A percentile compares a stretch with the other conserved stretches of the same genome.
phyloP scores from a whole-genome alignment of 139 green algal genomes.

The Chlorella sp. region DNA sequence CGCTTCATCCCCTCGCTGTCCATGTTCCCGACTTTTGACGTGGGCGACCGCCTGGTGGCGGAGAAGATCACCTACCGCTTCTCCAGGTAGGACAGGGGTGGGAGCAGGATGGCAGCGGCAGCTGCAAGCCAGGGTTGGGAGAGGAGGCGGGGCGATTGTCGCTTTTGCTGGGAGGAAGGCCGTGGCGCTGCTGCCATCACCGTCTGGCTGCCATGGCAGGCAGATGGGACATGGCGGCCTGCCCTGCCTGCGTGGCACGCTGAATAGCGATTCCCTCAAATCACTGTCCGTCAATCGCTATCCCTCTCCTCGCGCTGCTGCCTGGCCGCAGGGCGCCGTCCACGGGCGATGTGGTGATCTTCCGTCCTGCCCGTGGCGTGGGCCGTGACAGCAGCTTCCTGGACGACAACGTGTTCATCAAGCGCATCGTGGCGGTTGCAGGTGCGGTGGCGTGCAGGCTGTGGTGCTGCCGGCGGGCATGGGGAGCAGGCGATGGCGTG shows the following conservation, averaged over 20 bases:
- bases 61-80: slow-evolving; percentile 98
- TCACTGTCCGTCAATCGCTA: no score
- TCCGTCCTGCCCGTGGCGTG: slow-evolving; percentile 78
- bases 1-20: slow-evolving; percentile 98
- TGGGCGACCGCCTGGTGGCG: slow-evolving; percentile 95
- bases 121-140: neutral
- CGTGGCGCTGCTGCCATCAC: no score
- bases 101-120: neutral
- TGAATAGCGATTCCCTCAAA: no score
- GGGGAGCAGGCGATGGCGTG: no score
- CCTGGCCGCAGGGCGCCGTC: slow-evolving; percentile 53
- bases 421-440: slow-evolving; percentile 92
- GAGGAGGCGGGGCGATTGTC: no score
- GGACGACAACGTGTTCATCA: slow-evolving; percentile 97
- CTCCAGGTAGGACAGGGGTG: slow-evolving; percentile 23
- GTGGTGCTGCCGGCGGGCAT: no score
- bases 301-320: no score
- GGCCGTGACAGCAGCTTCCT: slow-evolving; percentile 49
- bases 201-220: no score
- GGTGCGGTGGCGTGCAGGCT: slow-evolving; percentile 55
- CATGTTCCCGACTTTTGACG: slow-evolving; percentile 98
- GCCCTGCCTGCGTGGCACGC: no score
- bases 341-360: slow-evolving; percentile 95
- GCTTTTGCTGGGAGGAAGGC: no score
- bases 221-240: no score